phyloP scores from a whole-genome alignment of 2,329 filamentous ascomycete genomes.

The Polychaeton citri region DNA sequence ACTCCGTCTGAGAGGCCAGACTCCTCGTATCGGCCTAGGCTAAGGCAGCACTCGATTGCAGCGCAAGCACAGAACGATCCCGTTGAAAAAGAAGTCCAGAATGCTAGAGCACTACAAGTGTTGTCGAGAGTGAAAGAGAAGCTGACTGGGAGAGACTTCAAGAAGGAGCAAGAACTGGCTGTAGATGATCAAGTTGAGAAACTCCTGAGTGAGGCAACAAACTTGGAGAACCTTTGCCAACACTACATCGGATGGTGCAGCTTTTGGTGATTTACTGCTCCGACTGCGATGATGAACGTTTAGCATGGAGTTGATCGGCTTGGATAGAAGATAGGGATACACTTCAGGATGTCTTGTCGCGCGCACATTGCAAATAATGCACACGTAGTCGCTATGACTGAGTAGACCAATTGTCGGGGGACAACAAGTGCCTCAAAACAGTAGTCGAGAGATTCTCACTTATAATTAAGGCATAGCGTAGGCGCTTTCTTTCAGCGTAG shows the following conservation, averaged over 20 bases:
- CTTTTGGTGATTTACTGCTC: constrained; percentile 88
- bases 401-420: too few relatives aligned
- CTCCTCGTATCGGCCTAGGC: constrained; percentile 18
- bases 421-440: too few relatives aligned
- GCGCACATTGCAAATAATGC: too few relatives aligned
- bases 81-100: constrained; percentile 61
- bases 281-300: too few relatives aligned
- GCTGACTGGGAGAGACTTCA: constrained; percentile 86
- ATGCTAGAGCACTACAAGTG: constrained; percentile 83
- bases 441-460: too few relatives aligned
- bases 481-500: too few relatives aligned
- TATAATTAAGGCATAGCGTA: too few relatives aligned
- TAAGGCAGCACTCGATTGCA: constrained; percentile 10
- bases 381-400: too few relatives aligned
- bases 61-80: constrained; percentile 21
- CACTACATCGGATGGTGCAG: constrained; percentile 99
- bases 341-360: too few relatives aligned
- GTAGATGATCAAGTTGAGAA: constrained; percentile 86
- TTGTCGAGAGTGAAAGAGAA: constrained; percentile 89
- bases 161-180: constrained; percentile 67
- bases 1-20: constrained; percentile 13
- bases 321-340: too few relatives aligned
- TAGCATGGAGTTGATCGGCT: too few relatives aligned
- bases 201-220: constrained; percentile 87
- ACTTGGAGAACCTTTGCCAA: constrained; percentile 93